Percentiles rank a stretch among this genome's conserved stretches.
These are phyloP conservation scores for Nakazawaea holstii DNA, from an alignment of 805 yeast species.

Conservation along the genomic window DNA sequence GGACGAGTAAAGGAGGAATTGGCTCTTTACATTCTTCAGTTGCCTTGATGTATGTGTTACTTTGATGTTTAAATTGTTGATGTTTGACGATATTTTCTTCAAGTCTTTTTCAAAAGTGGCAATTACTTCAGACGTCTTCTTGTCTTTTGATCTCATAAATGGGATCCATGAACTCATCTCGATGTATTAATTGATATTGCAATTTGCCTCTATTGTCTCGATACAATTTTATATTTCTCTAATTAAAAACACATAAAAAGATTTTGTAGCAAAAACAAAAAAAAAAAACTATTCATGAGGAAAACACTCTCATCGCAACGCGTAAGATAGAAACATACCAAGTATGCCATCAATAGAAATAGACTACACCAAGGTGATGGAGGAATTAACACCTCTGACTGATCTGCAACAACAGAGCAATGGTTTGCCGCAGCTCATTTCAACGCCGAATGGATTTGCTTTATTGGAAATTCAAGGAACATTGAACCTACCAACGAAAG, in stretches of 20 bases:
- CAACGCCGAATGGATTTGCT: slow-evolving; percentile 55
- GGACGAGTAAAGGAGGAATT: slow-evolving; percentile 13
- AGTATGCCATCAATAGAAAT: slow-evolving; percentile 21
- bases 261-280: background rate
- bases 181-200: background rate
- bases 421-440: slow-evolving; percentile 21
- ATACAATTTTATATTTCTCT: too few species aligned
- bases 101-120: slow-evolving; percentile 38
- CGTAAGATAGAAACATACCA: background rate
- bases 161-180: slow-evolving; percentile 15
- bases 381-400: slow-evolving; percentile 8
- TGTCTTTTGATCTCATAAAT: slow-evolving; percentile 14
- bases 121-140: slow-evolving; percentile 3
- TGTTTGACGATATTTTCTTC: slow-evolving; percentile 29
- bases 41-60: background rate
- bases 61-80: slow-evolving; percentile 21
- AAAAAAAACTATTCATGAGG: background rate
- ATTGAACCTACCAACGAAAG: slow-evolving; percentile 41
- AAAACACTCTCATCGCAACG: background rate
- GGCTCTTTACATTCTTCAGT: background rate
- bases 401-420: background rate
- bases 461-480: slow-evolving; percentile 74
- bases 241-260: background rate
- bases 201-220: background rate
- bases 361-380: slow-evolving; percentile 13